Conservation (phyloP, 1,284 basidiomycete species). For the Vanrija humicola region DNA sequence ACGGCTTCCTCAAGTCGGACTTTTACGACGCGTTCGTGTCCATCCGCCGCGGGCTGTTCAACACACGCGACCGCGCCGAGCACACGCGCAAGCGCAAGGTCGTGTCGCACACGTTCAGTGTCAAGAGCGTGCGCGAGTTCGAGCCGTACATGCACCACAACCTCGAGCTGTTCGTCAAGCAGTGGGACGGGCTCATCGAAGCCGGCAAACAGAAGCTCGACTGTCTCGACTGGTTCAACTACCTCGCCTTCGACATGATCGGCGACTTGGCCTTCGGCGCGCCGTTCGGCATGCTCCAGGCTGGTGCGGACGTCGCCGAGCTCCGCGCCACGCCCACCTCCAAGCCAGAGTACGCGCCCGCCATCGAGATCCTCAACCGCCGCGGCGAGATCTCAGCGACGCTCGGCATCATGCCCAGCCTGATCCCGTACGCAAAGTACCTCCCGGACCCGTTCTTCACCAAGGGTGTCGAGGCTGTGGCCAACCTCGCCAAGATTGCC, state of each 20-base stretch:
- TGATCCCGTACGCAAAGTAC: constrained; percentile 59
- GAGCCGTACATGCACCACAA: constrained; percentile 70
- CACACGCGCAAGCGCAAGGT: constrained; percentile 88
- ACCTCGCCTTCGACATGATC: constrained; percentile 85
- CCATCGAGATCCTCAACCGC: constrained; percentile 80
- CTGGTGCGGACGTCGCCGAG: constrained; percentile 67
- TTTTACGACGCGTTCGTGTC: constrained; percentile 72
- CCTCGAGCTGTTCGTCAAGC: constrained; percentile 60
- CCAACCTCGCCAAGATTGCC: constrained; percentile 73
- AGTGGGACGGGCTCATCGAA: constrained; percentile 74
- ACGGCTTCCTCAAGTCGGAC: constrained; percentile 67
- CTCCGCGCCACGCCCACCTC: constrained; percentile 53
- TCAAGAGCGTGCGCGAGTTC: constrained; percentile 59
- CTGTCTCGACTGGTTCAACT: constrained; percentile 72
- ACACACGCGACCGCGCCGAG: constrained; percentile 64
- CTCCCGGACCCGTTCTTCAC: constrained; percentile 66
- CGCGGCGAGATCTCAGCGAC: constrained; percentile 83
- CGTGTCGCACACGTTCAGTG: constrained; percentile 77
- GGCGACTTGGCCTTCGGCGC: constrained; percentile 78
- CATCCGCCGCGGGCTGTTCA: constrained; percentile 56
- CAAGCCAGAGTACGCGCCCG: constrained; percentile 58
- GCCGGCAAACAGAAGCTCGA: constrained; percentile 58
- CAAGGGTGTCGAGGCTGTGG: constrained; percentile 64
- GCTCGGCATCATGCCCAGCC: constrained; percentile 68
- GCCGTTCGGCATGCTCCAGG: constrained; percentile 83